A percentile compares a stretch with the other conserved stretches of the same genome.
Evolutionary conservation across 164 flowering plant genomes (phyloP).

Genomic region (Tetrastigma voinierianum): DNA sequence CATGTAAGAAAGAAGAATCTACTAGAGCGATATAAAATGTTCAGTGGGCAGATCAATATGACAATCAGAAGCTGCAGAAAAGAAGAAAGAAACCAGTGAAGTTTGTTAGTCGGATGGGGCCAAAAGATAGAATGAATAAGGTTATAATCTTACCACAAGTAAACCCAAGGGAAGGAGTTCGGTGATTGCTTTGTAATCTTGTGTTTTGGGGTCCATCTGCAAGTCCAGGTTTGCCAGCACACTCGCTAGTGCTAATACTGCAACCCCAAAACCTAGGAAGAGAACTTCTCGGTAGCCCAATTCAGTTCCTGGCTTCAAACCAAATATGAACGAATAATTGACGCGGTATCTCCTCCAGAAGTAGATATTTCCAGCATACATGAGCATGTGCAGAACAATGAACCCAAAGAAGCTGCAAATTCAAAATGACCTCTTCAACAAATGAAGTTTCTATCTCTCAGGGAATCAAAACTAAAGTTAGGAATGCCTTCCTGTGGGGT

Average conservation of each 20-base stretch:
- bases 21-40: slow-evolving; percentile 53
- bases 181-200: slow-evolving; percentile 32
- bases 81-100: not conserved
- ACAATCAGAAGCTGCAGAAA: slow-evolving; percentile 36
- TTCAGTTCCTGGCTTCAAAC: slow-evolving; percentile 65
- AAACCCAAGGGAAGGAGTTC: too few species aligned
- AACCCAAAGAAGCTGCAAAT: slow-evolving; percentile 58
- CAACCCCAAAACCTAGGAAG: slow-evolving; percentile 38
- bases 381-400: slow-evolving; percentile 55
- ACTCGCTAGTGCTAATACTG: slow-evolving; percentile 43
- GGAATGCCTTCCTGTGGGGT: too few species aligned
- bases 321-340: slow-evolving; percentile 70
- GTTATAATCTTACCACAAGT: slow-evolving; percentile 20
- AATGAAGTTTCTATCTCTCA: not conserved
- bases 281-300: slow-evolving; percentile 56
- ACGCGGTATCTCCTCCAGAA: slow-evolving; percentile 64
- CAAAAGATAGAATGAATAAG: not conserved
- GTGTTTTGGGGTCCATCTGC: slow-evolving; percentile 50
- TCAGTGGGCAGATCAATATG: slow-evolving; percentile 46
- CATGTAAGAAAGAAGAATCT: slow-evolving; percentile 49
- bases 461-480: too few species aligned
- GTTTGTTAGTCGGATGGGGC: not conserved
- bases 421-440: not conserved
- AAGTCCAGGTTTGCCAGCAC: slow-evolving; percentile 57
- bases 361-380: slow-evolving; percentile 57